Evolutionary conservation across 1,139 yeast genomes (phyloP).

Genomic region (Taiozyma sp.): DNA sequence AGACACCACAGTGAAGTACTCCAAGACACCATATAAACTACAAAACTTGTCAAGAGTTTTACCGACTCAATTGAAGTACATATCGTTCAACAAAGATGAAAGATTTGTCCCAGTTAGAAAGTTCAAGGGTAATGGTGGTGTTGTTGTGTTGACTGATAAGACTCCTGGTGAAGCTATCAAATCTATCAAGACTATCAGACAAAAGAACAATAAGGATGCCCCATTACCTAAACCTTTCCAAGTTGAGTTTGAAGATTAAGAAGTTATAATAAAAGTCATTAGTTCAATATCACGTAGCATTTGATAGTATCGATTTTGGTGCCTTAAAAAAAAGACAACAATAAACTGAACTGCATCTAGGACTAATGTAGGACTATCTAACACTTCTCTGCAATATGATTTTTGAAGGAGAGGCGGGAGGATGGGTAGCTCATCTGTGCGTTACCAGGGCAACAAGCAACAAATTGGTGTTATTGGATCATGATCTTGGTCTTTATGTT

Average conservation of each 20-base stretch:
- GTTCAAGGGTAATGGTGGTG: slow-evolving; percentile 75
- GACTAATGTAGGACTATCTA: too few relatives aligned
- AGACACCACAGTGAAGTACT: slow-evolving; percentile 32
- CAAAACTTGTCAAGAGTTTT: slow-evolving; percentile 82
- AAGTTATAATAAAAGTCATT: background rate
- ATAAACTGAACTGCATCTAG: too few relatives aligned
- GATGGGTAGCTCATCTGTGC: slow-evolving; percentile 49
- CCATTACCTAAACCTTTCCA: slow-evolving; percentile 84
- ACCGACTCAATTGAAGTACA: slow-evolving; percentile 84
- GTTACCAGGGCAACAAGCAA: slow-evolving; percentile 41
- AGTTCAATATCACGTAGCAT: background rate
- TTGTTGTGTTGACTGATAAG: slow-evolving; percentile 70
- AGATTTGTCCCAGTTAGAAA: slow-evolving; percentile 82
- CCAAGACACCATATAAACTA: slow-evolving; percentile 60
- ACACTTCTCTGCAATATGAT: too few relatives aligned
- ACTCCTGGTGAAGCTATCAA: slow-evolving; percentile 61
- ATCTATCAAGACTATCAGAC: slow-evolving; percentile 80
- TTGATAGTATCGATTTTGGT: too few relatives aligned
- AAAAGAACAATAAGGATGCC: slow-evolving; percentile 75
- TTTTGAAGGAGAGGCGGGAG: too few relatives aligned
- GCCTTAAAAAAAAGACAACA: too few relatives aligned
- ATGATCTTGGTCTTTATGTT: slow-evolving; percentile 54
- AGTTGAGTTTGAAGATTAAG: slow-evolving; percentile 12
- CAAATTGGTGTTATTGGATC: slow-evolving; percentile 66
- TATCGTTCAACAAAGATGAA: slow-evolving; percentile 69